phyloP scores from a whole-genome alignment of 2,329 filamentous ascomycete genomes.

The Penicillium janthinellum region DNA sequence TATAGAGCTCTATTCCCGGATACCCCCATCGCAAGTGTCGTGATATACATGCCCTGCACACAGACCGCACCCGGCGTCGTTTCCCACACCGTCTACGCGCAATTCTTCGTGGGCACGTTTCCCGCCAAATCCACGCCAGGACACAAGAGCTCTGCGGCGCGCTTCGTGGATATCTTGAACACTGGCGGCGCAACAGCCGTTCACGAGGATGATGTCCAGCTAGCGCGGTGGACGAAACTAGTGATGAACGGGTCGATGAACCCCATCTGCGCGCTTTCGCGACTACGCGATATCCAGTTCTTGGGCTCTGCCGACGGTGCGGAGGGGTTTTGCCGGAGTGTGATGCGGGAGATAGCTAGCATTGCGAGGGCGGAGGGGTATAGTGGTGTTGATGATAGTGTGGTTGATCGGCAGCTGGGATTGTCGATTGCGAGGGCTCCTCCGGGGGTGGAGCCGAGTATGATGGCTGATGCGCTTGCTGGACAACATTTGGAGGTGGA shows the following conservation, averaged over 20 bases:
- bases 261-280: neutral
- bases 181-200: neutral
- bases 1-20: neutral
- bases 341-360: slow-evolving; percentile 1
- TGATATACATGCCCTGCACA: slow-evolving; percentile 3
- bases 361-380: neutral
- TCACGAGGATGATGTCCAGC: neutral
- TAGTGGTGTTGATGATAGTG: neutral
- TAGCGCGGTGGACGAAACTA: neutral
- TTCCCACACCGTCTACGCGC: neutral
- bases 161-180: neutral
- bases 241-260: neutral
- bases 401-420: neutral
- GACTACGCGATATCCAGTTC: slow-evolving; percentile 2
- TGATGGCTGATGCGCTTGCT: slow-evolving; percentile 1
- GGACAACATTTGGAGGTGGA: neutral
- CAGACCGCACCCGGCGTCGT: neutral
- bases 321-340: neutral
- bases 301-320: neutral
- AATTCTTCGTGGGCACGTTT: neutral
- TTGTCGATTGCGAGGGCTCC: neutral
- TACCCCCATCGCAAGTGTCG: neutral
- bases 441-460: neutral
- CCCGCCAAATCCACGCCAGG: neutral
- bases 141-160: neutral